Evolutionary conservation across 768 basidiomycete genomes (phyloP), one percentile per base, ranked within the genome.

Genomic region (Amanita inopinata): DNA sequence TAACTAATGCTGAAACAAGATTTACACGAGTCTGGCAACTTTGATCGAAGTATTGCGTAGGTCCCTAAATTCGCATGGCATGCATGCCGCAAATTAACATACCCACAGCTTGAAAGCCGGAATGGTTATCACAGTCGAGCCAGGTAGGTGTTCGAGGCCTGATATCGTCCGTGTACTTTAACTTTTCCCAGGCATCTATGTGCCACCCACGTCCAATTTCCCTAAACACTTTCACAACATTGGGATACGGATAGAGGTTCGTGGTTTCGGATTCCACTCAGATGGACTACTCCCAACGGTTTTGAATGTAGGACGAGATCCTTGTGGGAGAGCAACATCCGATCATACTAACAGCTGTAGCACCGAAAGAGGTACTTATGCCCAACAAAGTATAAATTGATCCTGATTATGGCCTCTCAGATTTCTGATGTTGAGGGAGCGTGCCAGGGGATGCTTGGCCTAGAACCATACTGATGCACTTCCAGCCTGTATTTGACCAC

Each of bases 71-170:
- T 12, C 6, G 42, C 22, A 32, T 11, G 15, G 46, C 38, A 12
- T 32, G 32, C 31, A 39, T n/a, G 9, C 20, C 41, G 6, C 1
- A 43, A n/a, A 35, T 28, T 37, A 15, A 25, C 19, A 5, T 30
- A 17, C 40, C 15, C 32, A 37, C 47, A 87, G 90, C 18, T 58
- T 97, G 43, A 71, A 79, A 48, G 70, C 71, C 5, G 92, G 92
- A 0, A 96, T 91, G 79, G 88, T 96, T 5, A 77, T 96, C 33
- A 96, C 93, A 0, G 73, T 97, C 46, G 93, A 96, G 55, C 90
- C 89, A 46, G 88, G 84, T 78, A 51, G 37, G 60, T 49, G 40
- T 47, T 14, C 4, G 5, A 5, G 18, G 17, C 23, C 25, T 6
- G 5, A 24, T 35, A 30, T 28, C 38, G 7, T 36, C 9, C 15